A percentile compares a stretch with the other conserved stretches of the same genome.
phyloP scores from a whole-genome alignment of 169 alveolate species.

The Perkinsus marinus region DNA sequence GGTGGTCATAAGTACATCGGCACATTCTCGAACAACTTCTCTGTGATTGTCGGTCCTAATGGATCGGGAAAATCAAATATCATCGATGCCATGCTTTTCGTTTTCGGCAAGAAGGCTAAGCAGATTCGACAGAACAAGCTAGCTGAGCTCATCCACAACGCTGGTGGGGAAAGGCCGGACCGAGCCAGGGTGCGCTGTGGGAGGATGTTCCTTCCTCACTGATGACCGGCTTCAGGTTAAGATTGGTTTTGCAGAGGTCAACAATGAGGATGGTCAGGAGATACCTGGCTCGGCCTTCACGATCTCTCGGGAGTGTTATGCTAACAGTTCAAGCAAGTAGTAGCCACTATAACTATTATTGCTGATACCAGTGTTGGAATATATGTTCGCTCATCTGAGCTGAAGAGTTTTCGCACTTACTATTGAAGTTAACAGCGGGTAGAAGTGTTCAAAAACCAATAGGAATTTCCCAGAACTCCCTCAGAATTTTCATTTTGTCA shows the following conservation, averaged over 20 bases:
- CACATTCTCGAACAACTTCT: conserved; percentile 48
- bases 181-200: conserved; percentile 22
- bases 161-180: conserved; percentile 49
- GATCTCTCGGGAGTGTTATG: conserved; percentile 44
- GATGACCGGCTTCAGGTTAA: conserved; percentile 67
- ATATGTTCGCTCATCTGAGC: too few species aligned
- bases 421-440: too few species aligned
- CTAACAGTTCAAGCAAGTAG: conserved; percentile 45
- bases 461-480: too few species aligned
- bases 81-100: conserved; percentile 95
- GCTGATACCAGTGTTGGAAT: too few species aligned
- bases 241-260: conserved; percentile 69
- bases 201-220: not conserved
- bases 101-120: conserved; percentile 90
- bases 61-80: conserved; percentile 99
- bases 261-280: conserved; percentile 41
- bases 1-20: conserved; percentile 20
- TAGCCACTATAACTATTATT: too few species aligned
- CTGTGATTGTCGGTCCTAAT: conserved; percentile 90
- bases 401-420: too few species aligned
- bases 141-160: conserved; percentile 81
- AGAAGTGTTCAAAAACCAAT: too few species aligned
- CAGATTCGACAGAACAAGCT: conserved; percentile 87
- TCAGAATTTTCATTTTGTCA: too few species aligned
- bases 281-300: conserved; percentile 30